Evolutionary conservation across 2,329 filamentous ascomycete genomes (phyloP), one percentile per base, ranked within the genome.

Genomic region (Chaetoscypha palmicola): DNA sequence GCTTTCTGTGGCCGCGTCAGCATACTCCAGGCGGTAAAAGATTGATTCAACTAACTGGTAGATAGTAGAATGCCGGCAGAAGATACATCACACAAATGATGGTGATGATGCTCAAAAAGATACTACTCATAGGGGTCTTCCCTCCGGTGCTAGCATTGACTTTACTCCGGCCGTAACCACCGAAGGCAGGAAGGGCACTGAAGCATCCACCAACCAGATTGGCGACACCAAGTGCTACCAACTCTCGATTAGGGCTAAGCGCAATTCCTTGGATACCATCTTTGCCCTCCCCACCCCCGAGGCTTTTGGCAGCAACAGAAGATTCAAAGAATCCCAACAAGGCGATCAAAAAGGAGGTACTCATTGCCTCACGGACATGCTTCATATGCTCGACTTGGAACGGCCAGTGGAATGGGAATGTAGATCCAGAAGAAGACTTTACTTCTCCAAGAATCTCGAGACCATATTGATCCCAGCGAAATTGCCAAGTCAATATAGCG

Each of bases 261-360:
- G 84, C 78, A 61, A 96, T 87, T 23, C 81, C 84, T 47, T 86
- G 77, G 23, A 96, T 82, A 8, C 78, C 78, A 50, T 83, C 77
- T 32, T 77, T 68, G 9, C 61, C 64, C 44, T 69, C 77, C 5
- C 70, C 71, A 37, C 69, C 70, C 11, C 84, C 85, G 2, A 98
- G 69, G 50, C 86, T 91, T 66, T 97, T 97, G 26, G 92, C 92
- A 1, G 92, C 92, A 10, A 98, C 89, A 0, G 89, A 95, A 2
- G 88, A 95, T 65, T 98, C 92, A 58, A 98, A 98, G 66, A 98
- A 98, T n/a, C 92, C 92, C 0, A 98, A 79, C 19, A 98, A 73
- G 1, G 90, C 88, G 52, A 98, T 95, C 42, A 97, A 73, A 59
- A 98, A 95, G 0, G 88, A 85, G 0, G 92, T 97, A 40, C 86